phyloP scores from a whole-genome alignment of 2,329 filamentous ascomycete genomes.

The Trichophyton rubrum region DNA sequence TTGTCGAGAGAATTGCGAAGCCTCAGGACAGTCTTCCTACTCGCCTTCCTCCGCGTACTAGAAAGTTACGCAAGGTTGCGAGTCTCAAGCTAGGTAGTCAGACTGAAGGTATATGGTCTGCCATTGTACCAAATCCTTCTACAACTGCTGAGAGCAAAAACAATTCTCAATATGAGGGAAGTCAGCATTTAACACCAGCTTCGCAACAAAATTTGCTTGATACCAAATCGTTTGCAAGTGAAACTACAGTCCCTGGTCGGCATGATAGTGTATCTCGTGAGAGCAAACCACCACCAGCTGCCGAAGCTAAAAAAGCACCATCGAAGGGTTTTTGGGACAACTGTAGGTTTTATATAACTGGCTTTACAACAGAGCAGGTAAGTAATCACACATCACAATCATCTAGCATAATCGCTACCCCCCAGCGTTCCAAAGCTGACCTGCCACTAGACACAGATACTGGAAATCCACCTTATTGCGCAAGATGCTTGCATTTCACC shows the following conservation, averaged over 20 bases:
- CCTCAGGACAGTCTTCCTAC: conserved; percentile 39
- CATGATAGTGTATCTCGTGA: conserved; percentile 12
- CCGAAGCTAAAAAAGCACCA: conserved; percentile 16
- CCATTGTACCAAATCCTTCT: conserved; percentile 41
- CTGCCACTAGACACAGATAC: conserved; percentile 21
- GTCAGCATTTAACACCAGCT: conserved; percentile 12
- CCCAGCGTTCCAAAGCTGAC: conserved; percentile 3
- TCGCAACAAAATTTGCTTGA: conserved; percentile 21
- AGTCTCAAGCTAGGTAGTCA: conserved; percentile 73
- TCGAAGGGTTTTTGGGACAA: conserved; percentile 40
- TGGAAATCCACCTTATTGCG: conserved; percentile 30
- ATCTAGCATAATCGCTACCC: background rate
- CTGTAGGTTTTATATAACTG: conserved; percentile 48
- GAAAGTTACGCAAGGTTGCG: conserved; percentile 77
- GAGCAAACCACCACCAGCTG: conserved; percentile 13
- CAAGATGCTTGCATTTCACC: conserved; percentile 31
- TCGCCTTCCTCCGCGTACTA: conserved; percentile 47
- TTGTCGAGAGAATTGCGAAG: conserved; percentile 25
- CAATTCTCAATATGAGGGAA: conserved; percentile 13
- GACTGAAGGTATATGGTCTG: conserved; percentile 75
- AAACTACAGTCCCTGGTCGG: conserved; percentile 23
- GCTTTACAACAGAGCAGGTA: conserved; percentile 44
- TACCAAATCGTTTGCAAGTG: conserved; percentile 28
- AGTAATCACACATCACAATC: conserved; percentile 22
- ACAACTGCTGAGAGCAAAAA: conserved; percentile 6